Evolutionary conservation across 495 filamentous ascomycete species (phyloP), one percentile per base, ranked within the genome.

Genomic region (Parmelia sp.): DNA sequence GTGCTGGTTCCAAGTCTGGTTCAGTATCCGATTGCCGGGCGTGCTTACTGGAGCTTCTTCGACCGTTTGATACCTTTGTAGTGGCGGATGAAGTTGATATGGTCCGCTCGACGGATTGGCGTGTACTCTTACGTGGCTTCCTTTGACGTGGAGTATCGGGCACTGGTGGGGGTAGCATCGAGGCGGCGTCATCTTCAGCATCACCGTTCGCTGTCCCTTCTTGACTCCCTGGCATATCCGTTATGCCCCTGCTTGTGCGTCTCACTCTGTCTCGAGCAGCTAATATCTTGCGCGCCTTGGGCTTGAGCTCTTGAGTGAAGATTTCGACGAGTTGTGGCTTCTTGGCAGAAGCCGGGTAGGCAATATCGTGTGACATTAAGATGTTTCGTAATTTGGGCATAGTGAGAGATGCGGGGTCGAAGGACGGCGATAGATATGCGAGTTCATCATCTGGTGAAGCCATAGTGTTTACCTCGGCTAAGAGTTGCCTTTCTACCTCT

Each of bases 311-410:
- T 47, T 89, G 80, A 69, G 89, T 87, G 73, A 98, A 90, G 35
- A 97, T 79, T 6, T 88, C 84, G 61, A 98, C 77, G 47, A 98
- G 86, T 67, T 96, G 86, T 1, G 84, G 75, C 77, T 98, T 98
- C 75, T 97, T 97, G 40, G 88, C 86, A 58, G 91, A 84, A 11
- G 90, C 84, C 1, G 92, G 87, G 75, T 96, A 97, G 17, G 85
- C 70, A 64, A 97, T 79, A 72, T 90, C 87, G 76, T 98, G 88
- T 61, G 84, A 87, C 67, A 97, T 86, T 37, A 98, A 86, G 65
- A 97, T 93, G 27, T 88, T 89, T 55, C 94, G 89, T 62, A 98
- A 82, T 42, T 86, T 86, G 47, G 93, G 90, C 35, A 96, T 84
- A 8, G 90, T 97, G 61, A 97, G 81, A 60, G 84, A 85, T 65